phyloP scores from a whole-genome alignment of 1,284 basidiomycete genomes.

The Cutaneotrichosporon sp. region DNA sequence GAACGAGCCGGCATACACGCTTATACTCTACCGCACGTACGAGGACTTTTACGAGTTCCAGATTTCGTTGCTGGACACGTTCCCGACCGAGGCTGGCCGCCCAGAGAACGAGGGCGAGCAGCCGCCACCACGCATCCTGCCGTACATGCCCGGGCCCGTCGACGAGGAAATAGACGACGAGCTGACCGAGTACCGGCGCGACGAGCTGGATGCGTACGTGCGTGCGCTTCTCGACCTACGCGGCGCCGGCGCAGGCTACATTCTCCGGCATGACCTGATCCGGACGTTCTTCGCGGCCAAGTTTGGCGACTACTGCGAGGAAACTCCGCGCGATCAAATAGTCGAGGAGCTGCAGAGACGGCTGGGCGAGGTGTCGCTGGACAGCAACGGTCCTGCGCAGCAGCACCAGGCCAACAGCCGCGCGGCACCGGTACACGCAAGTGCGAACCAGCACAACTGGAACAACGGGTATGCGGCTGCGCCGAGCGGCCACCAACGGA shows the following conservation, averaged over 20 bases:
- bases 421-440: neutral
- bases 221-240: conserved; percentile 66
- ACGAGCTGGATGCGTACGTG: conserved; percentile 85
- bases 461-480: neutral
- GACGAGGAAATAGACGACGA: conserved; percentile 72
- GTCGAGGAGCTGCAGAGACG: conserved; percentile 56
- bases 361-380: neutral
- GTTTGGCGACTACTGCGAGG: conserved; percentile 81
- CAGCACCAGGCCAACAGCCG: neutral
- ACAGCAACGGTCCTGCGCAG: neutral
- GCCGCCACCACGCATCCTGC: conserved; percentile 63
- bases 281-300: conserved; percentile 80
- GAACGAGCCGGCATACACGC: conserved; percentile 62
- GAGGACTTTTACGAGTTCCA: conserved; percentile 99
- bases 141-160: conserved; percentile 92
- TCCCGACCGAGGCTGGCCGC: conserved; percentile 83
- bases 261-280: conserved; percentile 74
- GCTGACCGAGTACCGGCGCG: conserved; percentile 72
- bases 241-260: conserved; percentile 63
- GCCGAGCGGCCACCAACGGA: neutral
- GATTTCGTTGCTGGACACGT: conserved; percentile 74
- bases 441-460: neutral
- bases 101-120: conserved; percentile 43
- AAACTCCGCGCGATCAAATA: conserved; percentile 51
- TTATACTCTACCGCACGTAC: conserved; percentile 91